Evolutionary conservation across 768 basidiomycete genomes (phyloP).

Genomic region (Agrocybe pediades): DNA sequence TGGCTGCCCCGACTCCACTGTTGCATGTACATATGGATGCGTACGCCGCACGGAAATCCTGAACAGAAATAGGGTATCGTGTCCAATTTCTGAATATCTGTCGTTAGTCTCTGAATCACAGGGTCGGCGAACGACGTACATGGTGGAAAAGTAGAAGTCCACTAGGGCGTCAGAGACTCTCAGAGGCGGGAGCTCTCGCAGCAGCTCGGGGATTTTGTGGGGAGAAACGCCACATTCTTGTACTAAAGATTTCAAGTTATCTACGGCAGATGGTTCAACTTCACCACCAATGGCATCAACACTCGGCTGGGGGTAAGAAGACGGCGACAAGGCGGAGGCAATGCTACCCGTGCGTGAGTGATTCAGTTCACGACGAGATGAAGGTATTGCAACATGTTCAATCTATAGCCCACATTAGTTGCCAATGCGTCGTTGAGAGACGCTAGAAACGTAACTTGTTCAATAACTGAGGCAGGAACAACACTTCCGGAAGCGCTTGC

Average conservation of each 20-base stretch:
- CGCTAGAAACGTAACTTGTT: conserved; percentile 54
- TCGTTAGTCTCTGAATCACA: conserved; percentile 10
- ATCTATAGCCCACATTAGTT: conserved; percentile 35
- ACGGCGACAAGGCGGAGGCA: conserved; percentile 8
- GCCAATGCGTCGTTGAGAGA: not conserved
- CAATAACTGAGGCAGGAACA: conserved; percentile 75
- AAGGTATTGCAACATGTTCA: conserved; percentile 53
- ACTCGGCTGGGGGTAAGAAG: conserved; percentile 12
- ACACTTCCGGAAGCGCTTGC: conserved; percentile 83
- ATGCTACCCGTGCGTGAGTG: conserved; percentile 4
- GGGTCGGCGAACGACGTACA: conserved; percentile 45
- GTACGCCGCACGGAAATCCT: conserved; percentile 76
- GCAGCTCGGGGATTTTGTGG: conserved; percentile 86
- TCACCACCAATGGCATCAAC: conserved; percentile 40
- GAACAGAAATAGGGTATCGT: conserved; percentile 87
- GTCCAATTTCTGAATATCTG: conserved; percentile 78
- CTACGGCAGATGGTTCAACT: conserved; percentile 61
- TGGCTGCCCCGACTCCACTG: conserved; percentile 59
- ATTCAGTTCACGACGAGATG: conserved; percentile 21
- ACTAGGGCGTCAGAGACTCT: conserved; percentile 76
- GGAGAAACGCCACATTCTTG: conserved; percentile 93
- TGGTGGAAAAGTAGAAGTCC: conserved; percentile 76
- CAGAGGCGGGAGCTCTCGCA: conserved; percentile 85
- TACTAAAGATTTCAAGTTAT: conserved; percentile 83
- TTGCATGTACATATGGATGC: conserved; percentile 62